Percentiles rank a stretch among this genome's conserved stretches.
These are phyloP conservation scores for Solanum hybrid DNA, from an alignment of 305 asterid genomes.

Conservation along the genomic window DNA sequence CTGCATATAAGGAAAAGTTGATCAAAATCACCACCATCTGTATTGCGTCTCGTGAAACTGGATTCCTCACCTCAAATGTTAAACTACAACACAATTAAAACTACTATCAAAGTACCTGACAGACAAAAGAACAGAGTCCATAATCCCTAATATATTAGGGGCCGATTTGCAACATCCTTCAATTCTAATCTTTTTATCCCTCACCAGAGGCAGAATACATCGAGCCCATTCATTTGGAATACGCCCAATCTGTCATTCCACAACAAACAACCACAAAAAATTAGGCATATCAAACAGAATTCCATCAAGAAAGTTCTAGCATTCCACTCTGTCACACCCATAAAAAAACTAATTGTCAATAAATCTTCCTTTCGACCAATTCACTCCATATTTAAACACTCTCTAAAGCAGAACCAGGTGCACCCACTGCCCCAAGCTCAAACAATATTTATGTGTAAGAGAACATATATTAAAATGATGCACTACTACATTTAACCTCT, in stretches of 20 bases:
- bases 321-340: neutral
- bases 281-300: neutral
- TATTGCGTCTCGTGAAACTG: neutral
- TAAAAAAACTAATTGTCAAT: neutral
- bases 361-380: neutral
- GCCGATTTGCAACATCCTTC: constrained; percentile 74
- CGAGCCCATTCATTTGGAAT: constrained; percentile 98
- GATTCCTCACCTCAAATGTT: neutral
- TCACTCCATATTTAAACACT: neutral
- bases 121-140: constrained; percentile 69
- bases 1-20: constrained; percentile 36
- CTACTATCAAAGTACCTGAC: constrained; percentile 41
- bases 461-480: neutral
- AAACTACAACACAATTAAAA: neutral
- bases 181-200: constrained; percentile 59
- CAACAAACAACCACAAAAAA: neutral
- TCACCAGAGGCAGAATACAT: constrained; percentile 82
- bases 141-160: constrained; percentile 68
- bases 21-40: neutral
- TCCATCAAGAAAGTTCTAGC: neutral
- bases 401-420: neutral
- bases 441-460: neutral
- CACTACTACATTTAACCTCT: neutral
- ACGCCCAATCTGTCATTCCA: constrained; percentile 76
- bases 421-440: neutral